Conservation (phyloP, 495 filamentous ascomycete species). For the Aspergillus sclerotioniger region DNA sequence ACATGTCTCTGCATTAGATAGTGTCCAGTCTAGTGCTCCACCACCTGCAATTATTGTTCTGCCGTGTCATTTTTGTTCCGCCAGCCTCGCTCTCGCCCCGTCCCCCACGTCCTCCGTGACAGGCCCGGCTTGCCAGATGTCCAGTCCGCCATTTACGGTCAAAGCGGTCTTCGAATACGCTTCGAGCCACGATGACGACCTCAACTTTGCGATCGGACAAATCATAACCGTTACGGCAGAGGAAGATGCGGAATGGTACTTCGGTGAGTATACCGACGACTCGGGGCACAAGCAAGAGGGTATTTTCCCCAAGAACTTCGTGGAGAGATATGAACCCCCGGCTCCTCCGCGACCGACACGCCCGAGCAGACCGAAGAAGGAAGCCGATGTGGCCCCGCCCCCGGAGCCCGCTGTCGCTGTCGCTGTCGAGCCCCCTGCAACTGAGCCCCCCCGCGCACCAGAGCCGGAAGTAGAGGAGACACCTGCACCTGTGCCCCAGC, state of each 20-base stretch:
- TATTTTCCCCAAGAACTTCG: slow-evolving; percentile 96
- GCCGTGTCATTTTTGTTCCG: slow-evolving; percentile 5
- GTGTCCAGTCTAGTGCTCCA: slow-evolving; percentile 9
- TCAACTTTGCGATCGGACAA: slow-evolving; percentile 80
- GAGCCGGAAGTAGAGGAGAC: slow-evolving; percentile 33
- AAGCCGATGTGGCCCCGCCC: slow-evolving; percentile 43
- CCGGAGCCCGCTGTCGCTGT: slow-evolving; percentile 34
- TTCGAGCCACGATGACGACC: slow-evolving; percentile 91
- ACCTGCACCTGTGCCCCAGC: slow-evolving; percentile 37
- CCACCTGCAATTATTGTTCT: slow-evolving; percentile 10
- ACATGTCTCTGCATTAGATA: slow-evolving; percentile 13
- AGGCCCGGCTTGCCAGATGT: slow-evolving; percentile 56
- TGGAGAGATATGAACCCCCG: slow-evolving; percentile 89
- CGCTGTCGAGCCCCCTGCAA: slow-evolving; percentile 32
- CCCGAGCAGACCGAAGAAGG: slow-evolving; percentile 68
- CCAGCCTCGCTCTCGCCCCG: slow-evolving; percentile 21
- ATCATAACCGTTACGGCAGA: slow-evolving; percentile 89
- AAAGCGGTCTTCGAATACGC: slow-evolving; percentile 91
- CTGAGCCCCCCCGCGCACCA: slow-evolving; percentile 27
- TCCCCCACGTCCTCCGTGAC: slow-evolving; percentile 20
- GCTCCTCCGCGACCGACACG: slow-evolving; percentile 83
- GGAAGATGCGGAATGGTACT: slow-evolving; percentile 95
- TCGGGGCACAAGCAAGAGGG: slow-evolving; percentile 73
- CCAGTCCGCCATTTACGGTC: slow-evolving; percentile 82
- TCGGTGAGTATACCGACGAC: slow-evolving; percentile 80